phyloP scores from a whole-genome alignment of 768 basidiomycete genomes.

The Tricholoma saponaceum region DNA sequence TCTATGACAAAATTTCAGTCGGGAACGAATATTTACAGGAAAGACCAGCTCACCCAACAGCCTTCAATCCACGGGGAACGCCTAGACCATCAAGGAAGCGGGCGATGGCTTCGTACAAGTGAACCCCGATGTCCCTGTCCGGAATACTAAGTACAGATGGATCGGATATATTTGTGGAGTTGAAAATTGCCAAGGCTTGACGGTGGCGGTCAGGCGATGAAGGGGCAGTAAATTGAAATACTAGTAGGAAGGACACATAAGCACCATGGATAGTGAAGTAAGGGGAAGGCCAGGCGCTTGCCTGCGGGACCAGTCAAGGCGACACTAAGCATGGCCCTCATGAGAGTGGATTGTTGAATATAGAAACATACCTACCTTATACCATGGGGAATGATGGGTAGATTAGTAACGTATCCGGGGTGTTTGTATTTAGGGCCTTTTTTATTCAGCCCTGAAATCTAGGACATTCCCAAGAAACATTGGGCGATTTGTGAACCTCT shows the following conservation, averaged over 20 bases:
- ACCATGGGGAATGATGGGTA: conserved; percentile 93
- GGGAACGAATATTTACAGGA: background rate
- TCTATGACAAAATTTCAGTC: conserved; percentile 23
- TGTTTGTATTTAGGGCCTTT: conserved; percentile 90
- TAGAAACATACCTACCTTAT: conserved; percentile 46
- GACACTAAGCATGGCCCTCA: conserved; percentile 46
- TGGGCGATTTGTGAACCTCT: background rate
- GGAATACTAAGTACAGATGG: conserved; percentile 69
- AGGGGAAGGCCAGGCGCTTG: conserved; percentile 19
- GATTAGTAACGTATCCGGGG: conserved; percentile 79
- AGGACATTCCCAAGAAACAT: background rate
- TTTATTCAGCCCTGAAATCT: conserved; percentile 95
- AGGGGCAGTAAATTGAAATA: conserved; percentile 95
- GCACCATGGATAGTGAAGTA: background rate
- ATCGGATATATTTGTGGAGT: conserved; percentile 56
- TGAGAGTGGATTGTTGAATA: background rate
- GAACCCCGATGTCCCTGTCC: conserved; percentile 72
- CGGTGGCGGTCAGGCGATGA: conserved; percentile 91
- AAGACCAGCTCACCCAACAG: conserved; percentile 49
- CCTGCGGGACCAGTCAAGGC: conserved; percentile 87
- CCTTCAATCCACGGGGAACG: conserved; percentile 82
- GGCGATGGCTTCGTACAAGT: conserved; percentile 84
- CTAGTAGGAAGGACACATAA: conserved; percentile 28
- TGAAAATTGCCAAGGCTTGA: conserved; percentile 83
- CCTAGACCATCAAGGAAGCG: conserved; percentile 82